Evolutionary conservation across 257 asterid species (phyloP).

Genomic region (Gynochthodes officinalis): DNA sequence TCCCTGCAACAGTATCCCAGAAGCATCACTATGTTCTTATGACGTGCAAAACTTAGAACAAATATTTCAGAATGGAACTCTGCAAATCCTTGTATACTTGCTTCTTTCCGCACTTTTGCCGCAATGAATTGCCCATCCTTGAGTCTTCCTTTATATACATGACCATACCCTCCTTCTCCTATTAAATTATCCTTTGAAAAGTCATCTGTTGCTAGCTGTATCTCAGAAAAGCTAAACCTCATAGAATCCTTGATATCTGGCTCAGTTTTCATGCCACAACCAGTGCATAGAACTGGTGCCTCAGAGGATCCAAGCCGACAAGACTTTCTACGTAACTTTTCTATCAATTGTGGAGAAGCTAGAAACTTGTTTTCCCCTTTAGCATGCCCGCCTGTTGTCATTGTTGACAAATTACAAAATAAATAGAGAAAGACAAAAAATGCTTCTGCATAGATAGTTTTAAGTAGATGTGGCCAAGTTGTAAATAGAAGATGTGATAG

Average conservation of each 20-base stretch:
- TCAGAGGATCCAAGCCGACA: slow-evolving; percentile 34
- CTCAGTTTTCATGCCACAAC: slow-evolving; percentile 69
- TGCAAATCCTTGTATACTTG: slow-evolving; percentile 62
- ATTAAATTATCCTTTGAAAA: slow-evolving; percentile 59
- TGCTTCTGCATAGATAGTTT: background rate
- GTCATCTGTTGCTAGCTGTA: slow-evolving; percentile 63
- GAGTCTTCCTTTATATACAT: slow-evolving; percentile 65
- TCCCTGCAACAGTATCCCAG: slow-evolving; percentile 86
- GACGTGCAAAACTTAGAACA: slow-evolving; percentile 72
- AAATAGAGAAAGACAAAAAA: background rate
- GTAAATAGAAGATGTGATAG: background rate
- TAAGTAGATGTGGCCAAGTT: background rate
- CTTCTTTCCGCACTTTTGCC: slow-evolving; percentile 82
- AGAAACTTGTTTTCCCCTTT: slow-evolving; percentile 22
- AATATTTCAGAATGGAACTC: slow-evolving; percentile 68
- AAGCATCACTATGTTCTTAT: slow-evolving; percentile 81
- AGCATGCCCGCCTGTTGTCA: slow-evolving; percentile 30
- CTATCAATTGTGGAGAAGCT: slow-evolving; percentile 22
- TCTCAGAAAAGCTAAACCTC: slow-evolving; percentile 63
- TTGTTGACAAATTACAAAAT: slow-evolving; percentile 4
- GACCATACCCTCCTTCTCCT: slow-evolving; percentile 91
- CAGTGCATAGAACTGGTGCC: slow-evolving; percentile 63
- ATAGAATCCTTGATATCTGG: slow-evolving; percentile 43
- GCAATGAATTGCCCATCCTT: slow-evolving; percentile 74
- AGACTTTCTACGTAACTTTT: slow-evolving; percentile 37